phyloP scores from a whole-genome alignment of 2,329 filamentous ascomycete genomes.

The Penicillium digitatum region DNA sequence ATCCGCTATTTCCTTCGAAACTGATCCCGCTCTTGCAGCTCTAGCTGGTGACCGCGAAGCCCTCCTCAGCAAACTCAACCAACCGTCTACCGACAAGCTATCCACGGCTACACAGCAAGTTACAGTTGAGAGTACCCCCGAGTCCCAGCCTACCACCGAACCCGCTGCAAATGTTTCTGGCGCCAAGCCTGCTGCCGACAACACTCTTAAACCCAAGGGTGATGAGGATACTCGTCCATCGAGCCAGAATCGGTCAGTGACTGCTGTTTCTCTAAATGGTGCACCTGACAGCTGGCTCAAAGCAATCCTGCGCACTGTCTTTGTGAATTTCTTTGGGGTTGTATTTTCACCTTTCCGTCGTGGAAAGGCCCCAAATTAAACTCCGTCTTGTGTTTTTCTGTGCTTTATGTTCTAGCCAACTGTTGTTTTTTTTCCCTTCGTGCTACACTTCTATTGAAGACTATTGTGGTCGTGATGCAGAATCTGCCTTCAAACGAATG shows the following conservation, averaged over 20 bases:
- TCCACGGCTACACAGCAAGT: conserved; percentile 84
- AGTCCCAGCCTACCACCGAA: conserved; percentile 13
- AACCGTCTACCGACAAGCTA: conserved; percentile 31
- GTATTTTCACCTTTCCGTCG: conserved; percentile 40
- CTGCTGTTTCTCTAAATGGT: conserved; percentile 38
- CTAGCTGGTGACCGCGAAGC: conserved; percentile 34
- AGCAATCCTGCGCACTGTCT: conserved; percentile 40
- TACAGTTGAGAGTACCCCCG: conserved; percentile 7
- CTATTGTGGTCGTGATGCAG: background rate
- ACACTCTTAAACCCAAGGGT: conserved; percentile 14
- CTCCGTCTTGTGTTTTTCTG: background rate
- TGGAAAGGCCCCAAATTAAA: conserved; percentile 25
- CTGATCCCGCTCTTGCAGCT: conserved; percentile 31
- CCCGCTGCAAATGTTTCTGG: background rate
- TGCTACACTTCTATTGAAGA: conserved; percentile 7
- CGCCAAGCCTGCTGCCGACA: conserved; percentile 8
- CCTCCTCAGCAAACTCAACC: conserved; percentile 30
- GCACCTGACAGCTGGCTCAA: conserved; percentile 42
- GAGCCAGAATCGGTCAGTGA: conserved; percentile 39
- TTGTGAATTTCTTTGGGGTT: conserved; percentile 39
- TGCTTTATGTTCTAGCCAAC: background rate
- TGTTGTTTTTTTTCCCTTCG: conserved; percentile 7
- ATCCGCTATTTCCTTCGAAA: conserved; percentile 30
- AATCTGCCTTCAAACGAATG: background rate
- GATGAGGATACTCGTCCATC: conserved; percentile 31